Conservation (phyloP, 768 basidiomycete genomes). For the Tubosaeta sp. region DNA sequence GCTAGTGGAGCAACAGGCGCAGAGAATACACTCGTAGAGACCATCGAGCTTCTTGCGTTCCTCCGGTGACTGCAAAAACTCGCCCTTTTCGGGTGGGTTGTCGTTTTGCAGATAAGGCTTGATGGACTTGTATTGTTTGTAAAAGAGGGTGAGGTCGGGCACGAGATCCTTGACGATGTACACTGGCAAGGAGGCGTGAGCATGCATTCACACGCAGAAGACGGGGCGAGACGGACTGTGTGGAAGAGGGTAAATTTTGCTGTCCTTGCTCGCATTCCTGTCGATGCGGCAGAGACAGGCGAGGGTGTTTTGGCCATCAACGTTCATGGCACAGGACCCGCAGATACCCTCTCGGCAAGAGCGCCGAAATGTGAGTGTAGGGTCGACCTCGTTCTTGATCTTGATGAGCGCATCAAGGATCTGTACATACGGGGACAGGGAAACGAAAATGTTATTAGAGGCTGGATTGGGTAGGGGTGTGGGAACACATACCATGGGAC, state of each 20-base stretch:
- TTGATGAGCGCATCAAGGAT: constrained; percentile 93
- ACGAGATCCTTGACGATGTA: constrained; percentile 99
- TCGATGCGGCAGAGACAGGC: constrained; percentile 97
- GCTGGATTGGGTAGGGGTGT: not conserved
- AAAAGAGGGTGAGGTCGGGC: constrained; percentile 85
- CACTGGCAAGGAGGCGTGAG: constrained; percentile 49
- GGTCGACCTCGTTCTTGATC: constrained; percentile 98
- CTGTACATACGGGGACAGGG: constrained; percentile 27
- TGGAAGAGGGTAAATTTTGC: constrained; percentile 95
- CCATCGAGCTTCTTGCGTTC: constrained; percentile 95
- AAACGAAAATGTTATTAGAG: constrained; percentile 1
- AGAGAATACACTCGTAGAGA: constrained; percentile 96
- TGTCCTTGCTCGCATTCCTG: constrained; percentile 60
- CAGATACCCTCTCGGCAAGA: constrained; percentile 96
- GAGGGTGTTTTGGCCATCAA: constrained; percentile 96
- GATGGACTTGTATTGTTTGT: constrained; percentile 99
- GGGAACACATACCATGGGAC: constrained; percentile 72
- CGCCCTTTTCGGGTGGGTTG: constrained; percentile 78
- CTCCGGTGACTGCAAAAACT: constrained; percentile 86
- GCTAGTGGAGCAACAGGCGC: constrained; percentile 95
- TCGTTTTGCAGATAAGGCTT: constrained; percentile 95
- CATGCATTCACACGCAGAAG: not conserved
- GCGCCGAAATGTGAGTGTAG: constrained; percentile 93
- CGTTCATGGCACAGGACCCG: constrained; percentile 98
- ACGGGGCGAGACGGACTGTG: constrained; percentile 65